Base-by-base conservation (phyloP, 2,329 filamentous ascomycete genomes). In the Cordyceps pruinosa region DNA sequence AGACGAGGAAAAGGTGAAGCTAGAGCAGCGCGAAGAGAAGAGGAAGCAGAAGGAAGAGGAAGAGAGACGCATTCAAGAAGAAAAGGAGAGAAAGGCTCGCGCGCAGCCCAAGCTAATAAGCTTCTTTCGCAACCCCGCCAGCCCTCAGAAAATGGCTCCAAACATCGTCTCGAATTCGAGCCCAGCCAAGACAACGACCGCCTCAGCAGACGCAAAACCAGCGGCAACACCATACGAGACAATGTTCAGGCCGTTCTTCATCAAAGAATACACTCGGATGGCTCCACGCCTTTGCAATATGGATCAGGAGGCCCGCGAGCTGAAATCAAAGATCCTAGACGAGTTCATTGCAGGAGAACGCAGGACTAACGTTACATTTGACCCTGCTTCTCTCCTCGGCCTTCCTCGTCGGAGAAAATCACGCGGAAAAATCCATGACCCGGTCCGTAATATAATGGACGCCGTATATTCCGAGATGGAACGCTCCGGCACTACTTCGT, bases 161-260 rank as follows among this genome's bases (percentile, higher is more conserved):
- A 63, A 66, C 3, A 62, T 57, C 19, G 58, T 67, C 34, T 70
- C 68, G 37, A 63, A 62, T 2, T 59, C 52, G 7, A 69, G 69
- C 37, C 63, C 71, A 51, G 55, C 62, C 44, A 68, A 74, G 61
- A 55, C 61, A 8, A 59, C 64, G 37, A 57, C 59, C 13, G 39
- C 51, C 13, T 65, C 61, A 35, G 17, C 52, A 1, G 49, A 37
- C 2, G 50, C 48, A 5, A n/a, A 50, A 23, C 26, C 59, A 8
- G 50, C 60, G 26, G 66, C 62, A 50, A 78, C 81, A 0, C 78
- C 83, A 45, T 92, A 90, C 63, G 75, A 88, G 19, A 85, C 83
- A 62, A 75, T 79, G 35, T 97, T 97, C 66, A 81, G 90, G 32
- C 85, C 89, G 0, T 97, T 97, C 69, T 92, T 88, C 61, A 67